Conservation (phyloP, 768 basidiomycete genomes). For the Phallus indusiatus region DNA sequence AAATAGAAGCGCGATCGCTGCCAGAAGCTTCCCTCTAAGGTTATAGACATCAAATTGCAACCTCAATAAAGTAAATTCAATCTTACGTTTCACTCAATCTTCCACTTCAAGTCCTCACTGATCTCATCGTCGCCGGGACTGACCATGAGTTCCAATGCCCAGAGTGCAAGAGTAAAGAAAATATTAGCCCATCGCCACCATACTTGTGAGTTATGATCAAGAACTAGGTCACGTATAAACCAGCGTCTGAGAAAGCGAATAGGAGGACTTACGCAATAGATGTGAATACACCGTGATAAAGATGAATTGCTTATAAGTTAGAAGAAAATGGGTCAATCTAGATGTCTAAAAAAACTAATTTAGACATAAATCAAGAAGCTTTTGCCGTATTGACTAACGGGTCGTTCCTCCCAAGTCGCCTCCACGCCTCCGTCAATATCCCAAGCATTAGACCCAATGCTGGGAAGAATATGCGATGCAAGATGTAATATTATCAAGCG, state of each 20-base stretch:
- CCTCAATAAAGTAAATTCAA: background rate
- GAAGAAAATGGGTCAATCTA: conserved; percentile 57
- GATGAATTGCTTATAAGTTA: conserved; percentile 78
- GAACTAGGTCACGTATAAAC: conserved; percentile 34
- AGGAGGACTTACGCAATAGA: conserved; percentile 52
- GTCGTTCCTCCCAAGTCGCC: conserved; percentile 62
- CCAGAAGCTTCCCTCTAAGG: background rate
- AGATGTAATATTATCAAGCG: conserved; percentile 73
- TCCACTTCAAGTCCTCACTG: conserved; percentile 48
- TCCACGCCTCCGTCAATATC: conserved; percentile 55
- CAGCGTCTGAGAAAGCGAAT: background rate
- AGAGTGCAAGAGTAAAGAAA: conserved; percentile 74
- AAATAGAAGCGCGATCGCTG: conserved; percentile 25
- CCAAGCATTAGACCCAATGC: conserved; percentile 76
- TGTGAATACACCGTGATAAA: conserved; percentile 86
- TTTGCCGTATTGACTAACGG: conserved; percentile 35
- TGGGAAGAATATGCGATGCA: conserved; percentile 74
- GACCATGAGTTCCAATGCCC: conserved; percentile 75
- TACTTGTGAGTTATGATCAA: conserved; percentile 83
- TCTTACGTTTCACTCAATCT: conserved; percentile 45
- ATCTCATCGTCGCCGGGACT: conserved; percentile 63
- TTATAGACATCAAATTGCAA: background rate
- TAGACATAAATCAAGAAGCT: conserved; percentile 1
- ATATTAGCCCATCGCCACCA: conserved; percentile 94
- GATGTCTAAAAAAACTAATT: conserved; percentile 47